These are phyloP conservation scores for Aspergillus hortae DNA, from an alignment of 2,329 filamentous ascomycete genomes.

Conservation along the genomic window DNA sequence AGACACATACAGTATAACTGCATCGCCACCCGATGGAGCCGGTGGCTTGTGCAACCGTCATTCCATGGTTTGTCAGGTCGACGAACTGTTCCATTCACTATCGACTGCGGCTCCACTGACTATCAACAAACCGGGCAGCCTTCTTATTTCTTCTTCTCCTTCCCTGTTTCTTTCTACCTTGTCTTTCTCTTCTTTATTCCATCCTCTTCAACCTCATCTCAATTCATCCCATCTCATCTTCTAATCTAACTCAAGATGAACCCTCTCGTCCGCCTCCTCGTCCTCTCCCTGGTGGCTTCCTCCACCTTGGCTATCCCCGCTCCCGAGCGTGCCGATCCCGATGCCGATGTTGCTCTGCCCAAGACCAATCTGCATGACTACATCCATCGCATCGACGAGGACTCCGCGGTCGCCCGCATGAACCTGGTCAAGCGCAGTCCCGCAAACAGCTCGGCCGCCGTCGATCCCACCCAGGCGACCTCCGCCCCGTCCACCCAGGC, in stretches of 20 bases:
- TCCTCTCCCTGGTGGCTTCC: conserved; percentile 24
- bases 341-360: conserved; percentile 10
- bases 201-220: not conserved
- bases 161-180: not conserved
- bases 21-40: no score
- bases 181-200: not conserved
- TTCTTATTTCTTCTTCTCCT: no score
- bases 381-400: conserved; percentile 55
- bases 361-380: conserved; percentile 50
- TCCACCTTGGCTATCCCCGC: conserved; percentile 23
- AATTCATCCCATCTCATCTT: not conserved
- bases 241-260: conserved; percentile 5
- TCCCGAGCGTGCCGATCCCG: conserved; percentile 10
- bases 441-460: conserved; percentile 15
- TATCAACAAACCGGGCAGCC: no score
- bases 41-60: no score
- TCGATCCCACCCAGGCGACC: conserved; percentile 5
- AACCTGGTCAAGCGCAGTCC: conserved; percentile 61
- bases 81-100: no score
- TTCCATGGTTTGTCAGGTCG: no score
- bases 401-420: conserved; percentile 36
- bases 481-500: not conserved
- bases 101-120: no score
- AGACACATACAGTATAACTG: no score
- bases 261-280: conserved; percentile 21